Evolutionary conservation across 2,329 filamentous ascomycete genomes (phyloP).

Genomic region (Nemania sp.): DNA sequence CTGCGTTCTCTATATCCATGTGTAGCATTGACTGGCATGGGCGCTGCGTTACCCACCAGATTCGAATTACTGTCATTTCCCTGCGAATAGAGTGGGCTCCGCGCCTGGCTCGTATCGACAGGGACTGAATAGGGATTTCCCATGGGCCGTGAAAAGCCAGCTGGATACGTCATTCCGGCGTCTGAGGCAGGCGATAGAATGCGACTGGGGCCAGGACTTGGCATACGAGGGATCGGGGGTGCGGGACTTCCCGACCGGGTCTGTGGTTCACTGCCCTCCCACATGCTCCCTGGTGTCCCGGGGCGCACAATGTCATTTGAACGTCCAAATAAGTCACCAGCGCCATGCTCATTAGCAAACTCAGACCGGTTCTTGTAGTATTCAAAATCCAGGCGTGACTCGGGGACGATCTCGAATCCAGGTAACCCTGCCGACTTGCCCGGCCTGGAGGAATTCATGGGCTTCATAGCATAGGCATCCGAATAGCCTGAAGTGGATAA

Average conservation of each 20-base stretch:
- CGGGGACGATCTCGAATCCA: constrained; percentile 89
- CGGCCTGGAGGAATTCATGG: constrained; percentile 66
- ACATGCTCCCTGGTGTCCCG: constrained; percentile 62
- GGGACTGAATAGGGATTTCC: constrained; percentile 37
- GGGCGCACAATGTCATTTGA: constrained; percentile 63
- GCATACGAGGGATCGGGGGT: constrained; percentile 35
- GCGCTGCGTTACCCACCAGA: constrained; percentile 58
- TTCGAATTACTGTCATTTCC: constrained; percentile 59
- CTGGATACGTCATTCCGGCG: constrained; percentile 34
- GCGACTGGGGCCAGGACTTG: constrained; percentile 37
- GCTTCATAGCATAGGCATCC: constrained; percentile 78
- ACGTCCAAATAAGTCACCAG: constrained; percentile 68
- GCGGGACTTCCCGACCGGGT: constrained; percentile 58
- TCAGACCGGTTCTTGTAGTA: constrained; percentile 90
- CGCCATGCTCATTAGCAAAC: constrained; percentile 86
- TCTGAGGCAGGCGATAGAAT: constrained; percentile 34
- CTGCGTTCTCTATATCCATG: constrained; percentile 43
- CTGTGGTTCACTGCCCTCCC: constrained; percentile 47
- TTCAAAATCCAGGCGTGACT: constrained; percentile 84
- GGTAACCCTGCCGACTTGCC: constrained; percentile 57
- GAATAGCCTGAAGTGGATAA: constrained; percentile 73
- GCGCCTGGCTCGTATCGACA: constrained; percentile 41
- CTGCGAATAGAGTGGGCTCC: constrained; percentile 55
- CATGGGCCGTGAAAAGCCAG: constrained; percentile 34
- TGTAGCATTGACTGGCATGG: constrained; percentile 50